Evolutionary conservation across 2,329 filamentous ascomycete species (phyloP), one percentile per base, ranked within the genome.

Genomic region (Monilinia laxa): DNA sequence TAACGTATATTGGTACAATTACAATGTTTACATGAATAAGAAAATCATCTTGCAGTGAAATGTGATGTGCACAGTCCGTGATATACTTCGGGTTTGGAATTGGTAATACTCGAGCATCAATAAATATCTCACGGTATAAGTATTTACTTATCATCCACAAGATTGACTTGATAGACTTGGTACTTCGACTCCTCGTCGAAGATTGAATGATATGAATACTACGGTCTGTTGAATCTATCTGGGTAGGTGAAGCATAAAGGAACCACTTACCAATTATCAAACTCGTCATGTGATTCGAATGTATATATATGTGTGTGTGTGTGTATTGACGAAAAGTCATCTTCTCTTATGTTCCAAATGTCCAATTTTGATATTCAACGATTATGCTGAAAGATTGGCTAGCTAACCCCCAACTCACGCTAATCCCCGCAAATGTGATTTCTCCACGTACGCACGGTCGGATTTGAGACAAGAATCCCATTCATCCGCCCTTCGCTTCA

Each of bases 371-470:
- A 40, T 40, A 14, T 40, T 4, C 38, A 12, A 14, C 14, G 38
- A 40, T 14, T 35, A 16, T 42, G 4, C 16, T 47, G 20, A n/a
- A 49, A 49, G 20, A n/a, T n/a, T 10, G 45, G 45, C 3, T 23
- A 25, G n/a, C 10, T 51, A 51, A n/a, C 4, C n/a, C 42, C 45
- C 45, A 25, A 23, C 45, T 20, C 20, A 51, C 58, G 58, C 45
- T 62, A 51, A 62, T 62, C 58, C 31, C 58, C 45, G 31, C 58
- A 51, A 38, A 51, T 38, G 42, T 35, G 11, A 38, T 51, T 49
- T 49, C 57, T 38, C 45, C 57, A 60, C 28, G 2, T 14, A 25
- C 18, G 40, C 55, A 57, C 56, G 23, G 40, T 45, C 40, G 28
- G 6, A 58, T 45, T 31, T 12, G 35, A 35, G 28, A 35, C 10